Percentiles rank a stretch among this genome's conserved stretches.
Conservation (phyloP, 306 rosid species). For the Erythrophleum fordii region DNA sequence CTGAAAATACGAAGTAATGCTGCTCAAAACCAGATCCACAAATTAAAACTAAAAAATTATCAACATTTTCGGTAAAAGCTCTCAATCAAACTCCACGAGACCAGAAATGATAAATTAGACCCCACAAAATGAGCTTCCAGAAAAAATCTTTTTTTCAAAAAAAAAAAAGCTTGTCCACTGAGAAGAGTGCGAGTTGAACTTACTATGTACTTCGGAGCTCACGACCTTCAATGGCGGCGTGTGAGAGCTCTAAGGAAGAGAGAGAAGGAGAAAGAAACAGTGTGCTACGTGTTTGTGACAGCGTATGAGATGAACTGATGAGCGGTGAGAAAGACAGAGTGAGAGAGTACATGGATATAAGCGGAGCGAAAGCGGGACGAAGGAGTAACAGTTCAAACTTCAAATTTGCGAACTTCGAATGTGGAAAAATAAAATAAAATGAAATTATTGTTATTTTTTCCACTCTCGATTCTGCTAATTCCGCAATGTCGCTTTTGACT, state of each 20-base stretch:
- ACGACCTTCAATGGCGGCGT: constrained; percentile 31
- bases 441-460: not conserved
- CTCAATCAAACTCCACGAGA: not conserved
- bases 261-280: constrained; percentile 16
- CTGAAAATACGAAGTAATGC: constrained; percentile 9
- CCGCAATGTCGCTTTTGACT: not conserved
- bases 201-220: constrained; percentile 51
- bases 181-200: constrained; percentile 37
- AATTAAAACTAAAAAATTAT: not conserved
- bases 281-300: not conserved
- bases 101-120: not conserved
- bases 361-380: constrained; percentile 68
- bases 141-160: not conserved
- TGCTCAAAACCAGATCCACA: constrained; percentile 12
- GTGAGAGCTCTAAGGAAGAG: constrained; percentile 31
- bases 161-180: not conserved
- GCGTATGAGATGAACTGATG: not conserved
- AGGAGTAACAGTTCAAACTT: constrained; percentile 57
- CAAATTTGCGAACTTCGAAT: constrained; percentile 21
- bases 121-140: not conserved
- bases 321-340: not conserved
- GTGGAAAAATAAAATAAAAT: not conserved
- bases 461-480: not conserved
- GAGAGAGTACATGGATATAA: constrained; percentile 31
- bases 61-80: not conserved